A percentile compares a stretch with the other conserved stretches of the same genome.
These are phyloP conservation scores for Cornus suecica DNA, from an alignment of 148 eudicot genomes.

Conservation along the genomic window DNA sequence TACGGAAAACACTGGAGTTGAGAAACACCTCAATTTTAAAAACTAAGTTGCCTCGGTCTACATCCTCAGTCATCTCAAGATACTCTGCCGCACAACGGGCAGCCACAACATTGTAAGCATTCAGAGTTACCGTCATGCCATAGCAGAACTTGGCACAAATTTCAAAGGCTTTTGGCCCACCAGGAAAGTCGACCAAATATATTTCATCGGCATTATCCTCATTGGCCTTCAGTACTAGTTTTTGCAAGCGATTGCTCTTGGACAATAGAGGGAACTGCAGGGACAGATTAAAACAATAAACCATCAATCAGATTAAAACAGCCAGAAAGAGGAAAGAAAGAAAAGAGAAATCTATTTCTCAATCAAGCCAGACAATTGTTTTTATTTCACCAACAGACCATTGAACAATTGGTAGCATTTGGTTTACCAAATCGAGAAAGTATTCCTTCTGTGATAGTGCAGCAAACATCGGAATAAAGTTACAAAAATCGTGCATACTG, in stretches of 20 bases:
- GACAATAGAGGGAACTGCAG: constrained; percentile 84
- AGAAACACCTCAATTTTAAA: constrained; percentile 79
- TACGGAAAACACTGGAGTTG: constrained; percentile 63
- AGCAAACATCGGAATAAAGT: not conserved
- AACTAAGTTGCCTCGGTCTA: constrained; percentile 72
- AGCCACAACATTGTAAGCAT: constrained; percentile 78
- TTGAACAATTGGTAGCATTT: not conserved
- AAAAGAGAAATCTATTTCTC: not conserved
- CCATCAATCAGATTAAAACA: not conserved
- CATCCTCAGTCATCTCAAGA: constrained; percentile 79
- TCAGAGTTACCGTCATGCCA: constrained; percentile 72
- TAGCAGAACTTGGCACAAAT: constrained; percentile 90
- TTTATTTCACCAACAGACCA: not conserved
- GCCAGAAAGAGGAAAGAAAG: not conserved
- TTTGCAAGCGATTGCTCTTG: constrained; percentile 69
- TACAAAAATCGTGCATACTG: not conserved
- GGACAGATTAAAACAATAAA: constrained; percentile 10
- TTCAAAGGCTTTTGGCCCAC: constrained; percentile 81
- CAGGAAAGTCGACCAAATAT: constrained; percentile 56
- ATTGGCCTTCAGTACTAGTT: constrained; percentile 50
- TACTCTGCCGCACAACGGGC: constrained; percentile 91
- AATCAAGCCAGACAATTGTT: not conserved
- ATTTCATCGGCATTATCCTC: constrained; percentile 57
- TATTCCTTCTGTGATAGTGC: not conserved
- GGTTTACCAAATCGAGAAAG: not conserved